Evolutionary conservation across 2,329 filamentous ascomycete genomes (phyloP).

Genomic region (Talaromyces sp.): DNA sequence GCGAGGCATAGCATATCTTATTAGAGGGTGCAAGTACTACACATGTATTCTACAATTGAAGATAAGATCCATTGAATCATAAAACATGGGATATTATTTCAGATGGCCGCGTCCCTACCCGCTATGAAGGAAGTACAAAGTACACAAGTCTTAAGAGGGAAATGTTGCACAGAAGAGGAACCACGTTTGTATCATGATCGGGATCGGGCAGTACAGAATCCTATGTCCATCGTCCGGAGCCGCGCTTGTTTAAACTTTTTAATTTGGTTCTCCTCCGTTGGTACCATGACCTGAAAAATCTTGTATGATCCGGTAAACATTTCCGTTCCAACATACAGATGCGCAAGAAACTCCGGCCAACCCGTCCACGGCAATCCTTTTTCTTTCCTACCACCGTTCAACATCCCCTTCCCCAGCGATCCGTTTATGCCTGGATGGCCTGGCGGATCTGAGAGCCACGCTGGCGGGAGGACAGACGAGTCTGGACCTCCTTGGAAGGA

Average conservation of each 20-base stretch:
- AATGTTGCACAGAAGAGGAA: constrained; percentile 11
- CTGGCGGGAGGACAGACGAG: constrained; percentile 86
- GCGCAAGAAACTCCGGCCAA: constrained; percentile 41
- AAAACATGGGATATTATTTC: constrained; percentile 17
- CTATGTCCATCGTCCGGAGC: constrained; percentile 27
- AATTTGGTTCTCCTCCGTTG: constrained; percentile 32
- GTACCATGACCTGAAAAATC: constrained; percentile 31
- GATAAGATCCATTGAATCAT: constrained; percentile 6
- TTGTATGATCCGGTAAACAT: constrained; percentile 32
- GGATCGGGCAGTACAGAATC: constrained; percentile 28
- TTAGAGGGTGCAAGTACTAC: neutral
- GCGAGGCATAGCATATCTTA: no score
- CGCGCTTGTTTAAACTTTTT: constrained; percentile 32
- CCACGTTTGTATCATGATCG: constrained; percentile 32
- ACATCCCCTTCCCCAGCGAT: constrained; percentile 31
- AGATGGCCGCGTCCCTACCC: neutral
- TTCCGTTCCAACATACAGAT: constrained; percentile 33
- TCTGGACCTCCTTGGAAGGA: constrained; percentile 61
- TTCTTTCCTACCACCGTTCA: constrained; percentile 34
- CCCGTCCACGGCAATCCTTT: constrained; percentile 33
- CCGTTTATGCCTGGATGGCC: constrained; percentile 58
- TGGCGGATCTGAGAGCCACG: constrained; percentile 69
- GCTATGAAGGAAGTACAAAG: constrained; percentile 2
- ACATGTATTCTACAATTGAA: no score
- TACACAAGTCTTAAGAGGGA: neutral